phyloP scores from a whole-genome alignment of 2,329 filamentous ascomycete species.

The Nectriaceae sp. region DNA sequence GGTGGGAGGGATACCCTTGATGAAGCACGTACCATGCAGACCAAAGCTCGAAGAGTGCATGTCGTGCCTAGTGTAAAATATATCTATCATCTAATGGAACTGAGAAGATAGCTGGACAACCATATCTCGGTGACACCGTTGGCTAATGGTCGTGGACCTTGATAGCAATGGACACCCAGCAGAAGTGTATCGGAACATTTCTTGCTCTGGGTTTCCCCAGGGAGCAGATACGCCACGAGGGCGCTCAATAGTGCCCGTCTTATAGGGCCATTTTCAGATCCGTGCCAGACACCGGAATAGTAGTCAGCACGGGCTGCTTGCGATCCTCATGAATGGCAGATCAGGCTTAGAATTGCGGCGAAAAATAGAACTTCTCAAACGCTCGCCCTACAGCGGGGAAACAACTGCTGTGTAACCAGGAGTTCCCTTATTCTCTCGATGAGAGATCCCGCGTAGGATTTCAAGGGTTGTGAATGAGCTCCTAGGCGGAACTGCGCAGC shows the following conservation, averaged over 20 bases:
- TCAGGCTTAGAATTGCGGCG: background rate
- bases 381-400: conserved; percentile 7
- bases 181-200: conserved; percentile 5
- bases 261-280: conserved; percentile 8
- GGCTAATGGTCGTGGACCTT: conserved; percentile 13
- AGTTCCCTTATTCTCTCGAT: background rate
- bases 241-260: conserved; percentile 8
- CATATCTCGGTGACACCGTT: conserved; percentile 9
- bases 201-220: background rate
- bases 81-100: conserved; percentile 12
- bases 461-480: background rate
- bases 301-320: background rate
- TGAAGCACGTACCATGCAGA: conserved; percentile 1
- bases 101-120: conserved; percentile 9
- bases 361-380: conserved; percentile 5
- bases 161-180: no score
- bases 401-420: conserved; percentile 1
- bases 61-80: conserved; percentile 3
- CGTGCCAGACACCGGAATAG: conserved; percentile 3
- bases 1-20: conserved; percentile 11
- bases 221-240: conserved; percentile 1
- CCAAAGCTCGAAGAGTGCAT: background rate
- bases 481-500: no score
- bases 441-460: background rate
- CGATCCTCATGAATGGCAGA: no score